Percentiles rank a stretch among this genome's conserved stretches.
Conservation (phyloP, 2,329 filamentous ascomycete species). For the Thielaviopsis euricoi region DNA sequence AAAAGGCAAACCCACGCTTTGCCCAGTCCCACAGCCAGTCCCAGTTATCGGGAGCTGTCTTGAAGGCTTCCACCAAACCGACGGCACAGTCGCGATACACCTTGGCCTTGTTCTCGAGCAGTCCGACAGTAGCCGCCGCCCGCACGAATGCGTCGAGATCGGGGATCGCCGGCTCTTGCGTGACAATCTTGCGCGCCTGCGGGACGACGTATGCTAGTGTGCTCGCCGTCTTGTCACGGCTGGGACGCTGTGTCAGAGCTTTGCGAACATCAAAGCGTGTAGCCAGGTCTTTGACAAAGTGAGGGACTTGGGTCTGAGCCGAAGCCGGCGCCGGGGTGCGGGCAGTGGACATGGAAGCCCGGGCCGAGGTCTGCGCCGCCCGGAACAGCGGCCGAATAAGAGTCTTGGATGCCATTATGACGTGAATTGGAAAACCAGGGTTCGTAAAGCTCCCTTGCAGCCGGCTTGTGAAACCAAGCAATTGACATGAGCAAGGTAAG, state of each 20-base stretch:
- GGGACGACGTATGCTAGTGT: not conserved
- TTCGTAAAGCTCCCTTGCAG: not conserved
- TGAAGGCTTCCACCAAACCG: constrained; percentile 1
- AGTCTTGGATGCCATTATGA: not conserved
- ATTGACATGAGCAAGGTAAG: not conserved
- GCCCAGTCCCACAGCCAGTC: constrained; percentile 2
- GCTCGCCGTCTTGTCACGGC: not conserved
- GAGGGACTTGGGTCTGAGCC: not conserved
- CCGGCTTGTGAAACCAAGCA: not conserved
- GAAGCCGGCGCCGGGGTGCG: not conserved
- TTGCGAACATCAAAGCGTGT: not conserved
- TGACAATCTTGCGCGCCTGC: not conserved
- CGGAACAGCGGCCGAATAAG: not conserved
- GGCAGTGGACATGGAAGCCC: not conserved
- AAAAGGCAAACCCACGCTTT: not conserved
- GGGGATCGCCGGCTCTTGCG: not conserved
- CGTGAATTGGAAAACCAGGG: not conserved
- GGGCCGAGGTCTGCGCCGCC: not conserved
- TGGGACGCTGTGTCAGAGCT: not conserved
- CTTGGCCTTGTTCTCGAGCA: constrained; percentile 3
- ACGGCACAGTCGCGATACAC: constrained; percentile 3
- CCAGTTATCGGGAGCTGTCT: constrained; percentile 5
- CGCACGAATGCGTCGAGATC: constrained; percentile 4
- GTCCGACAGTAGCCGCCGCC: not conserved
- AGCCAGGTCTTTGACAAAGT: not conserved